These are phyloP conservation scores for Phytophthora sp. DNA, from an alignment of 352 stramenopile genomes.

Conservation along the genomic window DNA sequence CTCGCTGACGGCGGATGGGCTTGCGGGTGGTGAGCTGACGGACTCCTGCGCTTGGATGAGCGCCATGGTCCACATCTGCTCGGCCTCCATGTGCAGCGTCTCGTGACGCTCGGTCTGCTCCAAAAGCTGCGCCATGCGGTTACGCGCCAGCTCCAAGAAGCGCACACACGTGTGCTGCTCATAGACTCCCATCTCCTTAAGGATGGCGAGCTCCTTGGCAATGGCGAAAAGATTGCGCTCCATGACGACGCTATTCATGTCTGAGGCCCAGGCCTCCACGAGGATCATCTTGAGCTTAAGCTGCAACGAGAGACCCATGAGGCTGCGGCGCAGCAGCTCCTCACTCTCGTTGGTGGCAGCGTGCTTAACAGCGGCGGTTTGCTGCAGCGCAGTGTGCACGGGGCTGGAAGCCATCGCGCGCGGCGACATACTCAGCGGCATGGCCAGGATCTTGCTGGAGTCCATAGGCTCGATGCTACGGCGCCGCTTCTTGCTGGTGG, in stretches of 20 bases:
- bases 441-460: slow-evolving; percentile 57
- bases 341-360: slow-evolving; percentile 14
- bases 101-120: slow-evolving; percentile 65
- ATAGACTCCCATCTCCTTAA: slow-evolving; percentile 80
- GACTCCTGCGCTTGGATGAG: slow-evolving; percentile 67
- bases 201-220: slow-evolving; percentile 79
- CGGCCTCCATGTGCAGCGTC: slow-evolving; percentile 65
- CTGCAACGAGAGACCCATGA: slow-evolving; percentile 82
- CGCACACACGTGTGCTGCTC: slow-evolving; percentile 77
- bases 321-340: slow-evolving; percentile 59
- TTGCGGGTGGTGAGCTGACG: slow-evolving; percentile 41
- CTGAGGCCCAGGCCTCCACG: slow-evolving; percentile 79
- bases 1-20: slow-evolving; percentile 52
- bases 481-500: slow-evolving; percentile 65
- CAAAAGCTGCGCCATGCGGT: slow-evolving; percentile 68
- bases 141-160: slow-evolving; percentile 76
- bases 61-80: slow-evolving; percentile 82
- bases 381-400: slow-evolving; percentile 22
- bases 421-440: slow-evolving; percentile 51
- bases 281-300: slow-evolving; percentile 89
- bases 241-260: slow-evolving; percentile 90
- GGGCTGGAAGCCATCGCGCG: slow-evolving; percentile 34
- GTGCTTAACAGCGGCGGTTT: slow-evolving; percentile 17
- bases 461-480: slow-evolving; percentile 70
- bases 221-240: slow-evolving; percentile 85